These are phyloP conservation scores for Linnemannia schmuckeri DNA, from an alignment of 192 early-diverging fungal genomes.

Conservation along the genomic window DNA sequence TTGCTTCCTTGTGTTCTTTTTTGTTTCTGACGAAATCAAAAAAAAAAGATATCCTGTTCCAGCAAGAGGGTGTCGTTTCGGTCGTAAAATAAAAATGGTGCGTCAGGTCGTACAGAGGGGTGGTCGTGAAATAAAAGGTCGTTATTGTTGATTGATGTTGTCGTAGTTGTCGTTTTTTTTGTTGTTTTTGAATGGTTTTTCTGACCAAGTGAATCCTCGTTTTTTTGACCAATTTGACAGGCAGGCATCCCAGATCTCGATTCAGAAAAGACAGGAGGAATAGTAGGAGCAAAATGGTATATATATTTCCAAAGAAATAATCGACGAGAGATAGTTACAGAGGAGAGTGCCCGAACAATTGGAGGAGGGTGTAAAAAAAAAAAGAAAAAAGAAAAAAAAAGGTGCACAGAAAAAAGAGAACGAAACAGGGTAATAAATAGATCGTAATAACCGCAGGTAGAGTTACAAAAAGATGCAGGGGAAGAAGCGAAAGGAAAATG, in stretches of 20 bases:
- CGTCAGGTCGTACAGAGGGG: slow-evolving; percentile 3
- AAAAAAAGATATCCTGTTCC: slow-evolving; percentile 10
- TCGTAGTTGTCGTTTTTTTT: not conserved
- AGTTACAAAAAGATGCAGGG: not conserved
- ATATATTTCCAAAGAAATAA: slow-evolving; percentile 8
- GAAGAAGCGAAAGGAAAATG: not conserved
- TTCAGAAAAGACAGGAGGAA: not conserved
- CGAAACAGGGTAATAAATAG: slow-evolving; percentile 6
- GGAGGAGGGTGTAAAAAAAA: not conserved
- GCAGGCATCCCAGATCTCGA: slow-evolving; percentile 7
- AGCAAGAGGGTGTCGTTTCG: not conserved
- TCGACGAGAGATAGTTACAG: slow-evolving; percentile 2
- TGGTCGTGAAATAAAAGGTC: not conserved
- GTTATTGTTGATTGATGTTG: not conserved
- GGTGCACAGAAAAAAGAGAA: not conserved
- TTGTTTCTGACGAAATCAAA: not conserved
- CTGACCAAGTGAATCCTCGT: not conserved
- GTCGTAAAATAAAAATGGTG: slow-evolving; percentile 1
- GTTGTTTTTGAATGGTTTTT: not conserved
- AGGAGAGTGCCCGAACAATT: slow-evolving; percentile 8
- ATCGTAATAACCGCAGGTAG: not conserved
- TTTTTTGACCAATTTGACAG: slow-evolving; percentile 8
- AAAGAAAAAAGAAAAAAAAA: slow-evolving; percentile 5
- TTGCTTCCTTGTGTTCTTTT: slow-evolving; percentile 2
- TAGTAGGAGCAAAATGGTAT: slow-evolving; percentile 9